phyloP scores from a whole-genome alignment of 106 monocot genomes.

The Agapanthus africanus region DNA sequence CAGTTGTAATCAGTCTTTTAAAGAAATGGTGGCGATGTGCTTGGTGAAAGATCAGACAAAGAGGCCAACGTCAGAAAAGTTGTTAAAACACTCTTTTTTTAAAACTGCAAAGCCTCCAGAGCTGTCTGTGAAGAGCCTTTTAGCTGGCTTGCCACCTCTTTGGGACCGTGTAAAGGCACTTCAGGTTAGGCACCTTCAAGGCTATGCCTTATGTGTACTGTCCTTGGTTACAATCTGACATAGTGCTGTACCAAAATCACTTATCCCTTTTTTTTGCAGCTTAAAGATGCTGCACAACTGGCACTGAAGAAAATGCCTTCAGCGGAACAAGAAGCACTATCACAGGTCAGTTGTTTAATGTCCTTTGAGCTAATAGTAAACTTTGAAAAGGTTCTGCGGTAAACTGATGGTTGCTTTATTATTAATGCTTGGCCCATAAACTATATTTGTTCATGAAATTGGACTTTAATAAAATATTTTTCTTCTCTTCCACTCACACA shows the following conservation, averaged over 20 bases:
- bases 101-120: conserved; percentile 74
- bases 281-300: conserved; percentile 84
- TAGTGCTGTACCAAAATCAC: not conserved
- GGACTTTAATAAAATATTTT: not conserved
- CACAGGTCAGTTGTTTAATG: conserved; percentile 40
- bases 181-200: conserved; percentile 40
- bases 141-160: conserved; percentile 71
- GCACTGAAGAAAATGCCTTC: conserved; percentile 93
- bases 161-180: conserved; percentile 93
- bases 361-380: not conserved
- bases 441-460: not conserved
- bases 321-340: conserved; percentile 88
- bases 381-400: not conserved
- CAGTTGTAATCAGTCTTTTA: conserved; percentile 89
- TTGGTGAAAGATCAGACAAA: conserved; percentile 96
- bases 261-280: conserved; percentile 28
- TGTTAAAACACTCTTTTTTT: conserved; percentile 90
- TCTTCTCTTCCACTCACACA: not conserved
- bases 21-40: conserved; percentile 99
- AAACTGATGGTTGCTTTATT: not conserved
- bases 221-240: not conserved
- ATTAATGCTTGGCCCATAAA: not conserved
- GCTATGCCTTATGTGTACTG: not conserved
- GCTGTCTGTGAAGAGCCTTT: conserved; percentile 56
- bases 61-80: conserved; percentile 89